Conservation (phyloP, 495 filamentous ascomycete genomes). For the Lasiosphaeria miniovina region DNA sequence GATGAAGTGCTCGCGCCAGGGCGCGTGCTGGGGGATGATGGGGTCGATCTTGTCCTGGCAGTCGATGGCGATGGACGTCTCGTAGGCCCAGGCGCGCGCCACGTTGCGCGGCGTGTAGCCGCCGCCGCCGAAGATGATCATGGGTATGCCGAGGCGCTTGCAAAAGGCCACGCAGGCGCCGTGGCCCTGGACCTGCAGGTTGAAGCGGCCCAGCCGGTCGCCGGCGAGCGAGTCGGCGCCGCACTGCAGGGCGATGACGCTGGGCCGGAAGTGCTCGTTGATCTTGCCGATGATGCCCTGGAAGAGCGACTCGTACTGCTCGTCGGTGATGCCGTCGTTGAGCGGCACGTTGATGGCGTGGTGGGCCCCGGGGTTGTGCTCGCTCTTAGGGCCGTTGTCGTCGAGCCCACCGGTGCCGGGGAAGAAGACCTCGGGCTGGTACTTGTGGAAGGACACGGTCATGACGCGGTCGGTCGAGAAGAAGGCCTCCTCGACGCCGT, state of each 20-base stretch:
- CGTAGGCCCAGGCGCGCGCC: constrained; percentile 91
- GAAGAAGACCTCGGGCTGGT: constrained; percentile 85
- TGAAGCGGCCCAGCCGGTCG: constrained; percentile 92
- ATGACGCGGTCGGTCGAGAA: constrained; percentile 97
- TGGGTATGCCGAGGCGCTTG: constrained; percentile 70
- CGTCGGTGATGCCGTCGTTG: constrained; percentile 92
- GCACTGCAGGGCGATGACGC: constrained; percentile 91
- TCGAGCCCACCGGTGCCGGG: constrained; percentile 92
- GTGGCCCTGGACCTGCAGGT: constrained; percentile 90
- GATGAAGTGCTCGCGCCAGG: constrained; percentile 79
- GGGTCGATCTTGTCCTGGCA: constrained; percentile 67
- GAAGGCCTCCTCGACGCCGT: constrained; percentile 97
- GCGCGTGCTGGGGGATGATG: constrained; percentile 66
- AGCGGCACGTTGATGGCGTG: constrained; percentile 96
- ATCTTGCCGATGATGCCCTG: constrained; percentile 73
- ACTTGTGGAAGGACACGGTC: constrained; percentile 98
- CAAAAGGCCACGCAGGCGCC: constrained; percentile 86
- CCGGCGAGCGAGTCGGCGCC: constrained; percentile 93
- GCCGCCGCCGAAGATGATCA: constrained; percentile 89
- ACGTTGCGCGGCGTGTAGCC: constrained; percentile 98
- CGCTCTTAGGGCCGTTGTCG: constrained; percentile 78
- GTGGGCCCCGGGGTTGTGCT: constrained; percentile 87
- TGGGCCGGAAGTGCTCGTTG: constrained; percentile 72
- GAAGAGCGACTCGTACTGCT: constrained; percentile 83
- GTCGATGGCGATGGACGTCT: constrained; percentile 85